Base-by-base conservation (phyloP, 306 rosid species). In the Casuarina glauca region DNA sequence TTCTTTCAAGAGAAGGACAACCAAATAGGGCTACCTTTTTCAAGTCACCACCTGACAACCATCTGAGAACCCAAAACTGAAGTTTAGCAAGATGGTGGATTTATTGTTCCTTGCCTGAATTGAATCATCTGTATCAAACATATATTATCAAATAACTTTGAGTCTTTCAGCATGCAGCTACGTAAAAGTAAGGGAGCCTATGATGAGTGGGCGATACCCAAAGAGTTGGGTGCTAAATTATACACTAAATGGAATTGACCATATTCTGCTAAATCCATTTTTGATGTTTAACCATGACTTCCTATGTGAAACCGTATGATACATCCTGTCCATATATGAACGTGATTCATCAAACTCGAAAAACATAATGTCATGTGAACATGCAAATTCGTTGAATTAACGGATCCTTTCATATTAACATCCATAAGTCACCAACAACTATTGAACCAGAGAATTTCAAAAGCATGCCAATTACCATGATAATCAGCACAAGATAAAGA, bases 31-130 rank as follows among this genome's bases (percentile, higher is more conserved):
- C 91, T 76, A 94, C 87, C 74, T 81, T 80, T 86, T 89, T 89
- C 87, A 94, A 67, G 69, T 94, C 87, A 72, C 90, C 78, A 76
- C 90, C 97, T 62, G 97, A 92, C 70, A 94, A 75, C 93, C 96
- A 90, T 81, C 98, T 94, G 86, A 32, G 74, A 79, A 77, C 74
- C 57, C 77, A 78, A 76, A 77, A 70, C 76, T 73, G 76, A 78
- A 80, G 72, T 76, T 69, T 17, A 67, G 17, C 71, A 67, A 67
- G 12, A 42, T 42, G 50, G 6, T n/a, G 9, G 35, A 16, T 39
- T 63, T 13, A 63, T 38, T 63, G 69, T 39, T 39, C 13, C 15
- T 39, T 5, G 16, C 15, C 36, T 39, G 9, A 38, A 63, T 63
- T 15, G 46, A 63, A 63, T 38, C 38, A 63, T 36, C 7, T 36